Evolutionary conservation across 441 rosid genomes (phyloP), one percentile per base, ranked within the genome.

Genomic region (Eruca vesicaria): DNA sequence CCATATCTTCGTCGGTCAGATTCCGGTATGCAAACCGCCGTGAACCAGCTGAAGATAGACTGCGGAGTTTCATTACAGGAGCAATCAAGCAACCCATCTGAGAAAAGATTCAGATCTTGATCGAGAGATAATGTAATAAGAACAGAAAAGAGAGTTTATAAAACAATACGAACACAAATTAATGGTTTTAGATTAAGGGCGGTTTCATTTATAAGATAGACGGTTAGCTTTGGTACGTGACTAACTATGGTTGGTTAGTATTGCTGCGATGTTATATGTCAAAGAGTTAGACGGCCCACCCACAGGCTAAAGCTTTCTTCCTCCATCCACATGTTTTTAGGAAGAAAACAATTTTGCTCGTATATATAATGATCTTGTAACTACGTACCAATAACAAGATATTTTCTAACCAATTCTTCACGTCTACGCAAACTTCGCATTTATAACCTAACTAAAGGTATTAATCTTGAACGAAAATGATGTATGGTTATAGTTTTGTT

Each of bases 81-180:
- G 83, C 61, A 38, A 84, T 84, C 83, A 93, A 82, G 79, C 95
- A 93, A 85, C 78, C 86, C 98, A 90, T 90, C 29, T 4, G 41
- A 11, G 31, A 63, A 15, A 66, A 71, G 33, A 64, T 66, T 14
- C 38, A 45, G 31, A 74, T 19, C 38, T 28, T 18, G 28, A n/a
- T 35, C 7, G 10, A 16, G 12, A 9, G 7, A 60, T 66, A 59
- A 19, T 16, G 45, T 15, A 7, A 20, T 3, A 29, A 18, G 7
- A 64, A 18, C 0, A 21, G 4, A 31, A 1, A 10, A 43, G 2
- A 19, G 62, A 58, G 36, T 11, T 32, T 58, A 58, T 66, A 58
- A 21, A 6, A 64, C 50, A 60, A 52, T 36, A 62, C 53, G 69
- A 52, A 62, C 65, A 62, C 50, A 38, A 14, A 53, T 6, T 7